These are phyloP conservation scores for Lactuca saligna DNA, from an alignment of 129 eudicot genomes.

Conservation along the genomic window DNA sequence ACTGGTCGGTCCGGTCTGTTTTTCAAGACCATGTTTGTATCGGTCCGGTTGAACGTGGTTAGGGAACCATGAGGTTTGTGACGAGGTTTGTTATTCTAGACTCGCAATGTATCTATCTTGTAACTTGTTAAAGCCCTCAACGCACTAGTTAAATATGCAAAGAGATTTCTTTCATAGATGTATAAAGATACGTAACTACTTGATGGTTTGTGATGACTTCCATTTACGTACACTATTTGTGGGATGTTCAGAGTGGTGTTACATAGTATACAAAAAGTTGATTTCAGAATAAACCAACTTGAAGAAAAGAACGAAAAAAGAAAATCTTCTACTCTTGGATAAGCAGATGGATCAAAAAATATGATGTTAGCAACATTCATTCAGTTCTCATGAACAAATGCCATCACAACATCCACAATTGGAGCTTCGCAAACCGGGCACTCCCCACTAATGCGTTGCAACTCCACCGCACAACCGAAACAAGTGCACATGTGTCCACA, in stretches of 20 bases:
- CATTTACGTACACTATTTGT: neutral
- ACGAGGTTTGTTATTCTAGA: no score
- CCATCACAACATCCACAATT: constrained; percentile 36
- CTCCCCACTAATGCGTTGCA: constrained; percentile 25
- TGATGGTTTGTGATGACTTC: neutral
- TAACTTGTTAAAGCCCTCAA: neutral
- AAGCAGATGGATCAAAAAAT: neutral
- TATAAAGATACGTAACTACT: neutral
- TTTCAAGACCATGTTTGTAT: no score
- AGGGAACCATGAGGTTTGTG: no score
- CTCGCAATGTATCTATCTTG: no score
- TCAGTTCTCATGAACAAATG: constrained; percentile 20
- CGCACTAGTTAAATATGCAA: neutral
- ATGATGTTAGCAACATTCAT: neutral
- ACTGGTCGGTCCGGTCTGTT: no score
- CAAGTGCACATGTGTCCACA: constrained; percentile 45
- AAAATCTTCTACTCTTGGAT: neutral
- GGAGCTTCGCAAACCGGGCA: constrained; percentile 41
- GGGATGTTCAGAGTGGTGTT: neutral
- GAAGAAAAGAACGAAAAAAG: constrained; percentile 5
- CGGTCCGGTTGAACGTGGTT: no score
- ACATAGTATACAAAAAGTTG: constrained; percentile 13
- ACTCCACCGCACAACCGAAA: constrained; percentile 32
- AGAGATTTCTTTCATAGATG: neutral
- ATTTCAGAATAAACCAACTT: neutral